Evolutionary conservation across 2,329 filamentous ascomycete species (phyloP).

Genomic region (Scedosporium minutisporum): DNA sequence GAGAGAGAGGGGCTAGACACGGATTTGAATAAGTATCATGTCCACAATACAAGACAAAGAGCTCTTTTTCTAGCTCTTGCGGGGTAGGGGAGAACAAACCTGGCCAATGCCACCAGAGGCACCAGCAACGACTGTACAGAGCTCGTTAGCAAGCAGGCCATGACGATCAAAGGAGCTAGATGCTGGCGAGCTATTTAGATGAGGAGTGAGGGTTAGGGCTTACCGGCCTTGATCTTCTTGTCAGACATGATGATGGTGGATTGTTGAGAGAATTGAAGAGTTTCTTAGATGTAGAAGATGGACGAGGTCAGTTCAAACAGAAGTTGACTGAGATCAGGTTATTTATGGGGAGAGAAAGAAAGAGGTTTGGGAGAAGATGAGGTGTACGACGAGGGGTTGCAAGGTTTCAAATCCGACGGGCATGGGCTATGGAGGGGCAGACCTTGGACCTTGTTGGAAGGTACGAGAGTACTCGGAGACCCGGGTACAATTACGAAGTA

Average conservation of each 20-base stretch:
- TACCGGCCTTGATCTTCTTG: conserved; percentile 55
- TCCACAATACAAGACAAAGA: background rate
- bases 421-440: background rate
- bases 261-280: conserved; percentile 1
- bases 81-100: conserved; percentile 36
- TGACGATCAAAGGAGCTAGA: background rate
- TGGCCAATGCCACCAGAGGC: conserved; percentile 98
- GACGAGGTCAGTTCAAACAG: conserved; percentile 1
- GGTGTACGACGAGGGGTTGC: conserved; percentile 3
- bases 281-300: background rate
- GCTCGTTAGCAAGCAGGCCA: background rate
- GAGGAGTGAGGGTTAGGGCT: conserved; percentile 12
- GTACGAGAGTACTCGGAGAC: background rate
- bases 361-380: conserved; percentile 7
- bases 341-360: conserved; percentile 6
- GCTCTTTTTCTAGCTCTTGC: background rate
- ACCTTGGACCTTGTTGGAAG: background rate
- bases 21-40: background rate
- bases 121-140: conserved; percentile 68
- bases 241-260: conserved; percentile 5
- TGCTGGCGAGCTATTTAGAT: background rate
- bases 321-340: background rate
- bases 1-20: conserved; percentile 75
- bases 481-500: no score
- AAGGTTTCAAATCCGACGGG: conserved; percentile 1